Evolutionary conservation across 108 stramenopile genomes (phyloP).

Genomic region (Craspedostauros australis): DNA sequence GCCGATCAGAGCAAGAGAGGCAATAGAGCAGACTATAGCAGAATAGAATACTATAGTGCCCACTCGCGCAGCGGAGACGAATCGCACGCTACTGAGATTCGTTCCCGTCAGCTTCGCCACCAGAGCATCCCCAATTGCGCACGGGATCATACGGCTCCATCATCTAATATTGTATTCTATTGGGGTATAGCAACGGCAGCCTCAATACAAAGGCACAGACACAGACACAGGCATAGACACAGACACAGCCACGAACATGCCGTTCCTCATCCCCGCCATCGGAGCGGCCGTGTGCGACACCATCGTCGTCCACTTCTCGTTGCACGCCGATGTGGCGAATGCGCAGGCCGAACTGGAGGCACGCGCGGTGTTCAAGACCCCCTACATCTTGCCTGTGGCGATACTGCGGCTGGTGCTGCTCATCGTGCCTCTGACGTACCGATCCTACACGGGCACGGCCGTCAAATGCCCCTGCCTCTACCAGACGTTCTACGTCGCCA

Average conservation of each 20-base stretch:
- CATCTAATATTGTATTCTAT: no score
- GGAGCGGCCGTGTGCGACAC: slow-evolving; percentile 50
- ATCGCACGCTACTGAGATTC: no score
- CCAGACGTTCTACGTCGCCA: slow-evolving; percentile 44
- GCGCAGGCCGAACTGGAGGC: slow-evolving; percentile 3
- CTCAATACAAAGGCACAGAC: no score
- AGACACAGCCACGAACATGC: slow-evolving; percentile 24
- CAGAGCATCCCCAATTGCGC: no score
- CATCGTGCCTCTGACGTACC: slow-evolving; percentile 62
- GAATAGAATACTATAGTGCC: no score
- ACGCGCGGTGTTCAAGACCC: slow-evolving; percentile 11
- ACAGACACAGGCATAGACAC: no score
- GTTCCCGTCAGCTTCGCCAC: no score
- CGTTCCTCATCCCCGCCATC: slow-evolving; percentile 59
- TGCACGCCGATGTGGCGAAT: slow-evolving; percentile 3
- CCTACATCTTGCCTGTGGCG: slow-evolving; percentile 48
- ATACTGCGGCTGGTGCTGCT: slow-evolving; percentile 49
- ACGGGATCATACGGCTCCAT: no score
- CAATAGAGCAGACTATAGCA: no score
- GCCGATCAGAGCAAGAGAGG: no score
- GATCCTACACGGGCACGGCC: slow-evolving; percentile 68
- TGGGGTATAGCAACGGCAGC: no score
- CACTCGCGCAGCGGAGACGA: no score
- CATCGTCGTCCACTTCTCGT: slow-evolving; percentile 38
- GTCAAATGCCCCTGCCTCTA: slow-evolving; percentile 48